Base-by-base conservation (phyloP, 2,329 filamentous ascomycete species). In the Madurella mycetomatis region DNA sequence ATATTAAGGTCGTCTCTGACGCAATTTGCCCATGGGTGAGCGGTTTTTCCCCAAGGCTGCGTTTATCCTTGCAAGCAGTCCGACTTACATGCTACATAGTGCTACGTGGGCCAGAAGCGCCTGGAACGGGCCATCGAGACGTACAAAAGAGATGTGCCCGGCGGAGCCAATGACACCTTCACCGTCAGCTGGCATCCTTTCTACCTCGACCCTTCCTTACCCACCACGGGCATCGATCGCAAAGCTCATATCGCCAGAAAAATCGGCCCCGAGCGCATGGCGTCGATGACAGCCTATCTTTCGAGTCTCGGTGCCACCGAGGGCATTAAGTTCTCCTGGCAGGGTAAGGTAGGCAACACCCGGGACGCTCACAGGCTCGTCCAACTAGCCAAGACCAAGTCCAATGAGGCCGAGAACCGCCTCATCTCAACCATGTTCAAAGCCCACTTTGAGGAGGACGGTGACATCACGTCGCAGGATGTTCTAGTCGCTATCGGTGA, bases 1-100 rank as follows among this genome's bases (percentile, higher is more conserved):
- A 83, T 58, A 87, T 95, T 70, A 83, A 86, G 55, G 82, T 90
- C 66, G 83, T 91, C 55, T 89, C 82, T n/a, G 91, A 95, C 72
- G 88, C 84, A 2, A 81, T 94, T 62, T 95, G 90, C 68, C 87
- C 89, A 4, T 80, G 76, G 67, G 73, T 76, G 62, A 59, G 72
- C 61, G 62, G 55, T 58, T 9, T 31, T 11, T 16, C 25, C 18
- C 43, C 45, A n/a, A n/a, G n/a, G n/a, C 31, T 31, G 18, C 12
- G 30, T 8, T 12, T 13, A 25, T 9, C 2, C 8, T 30, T 5
- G 17, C 32, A 41, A 43, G 63, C 49, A 15, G 34, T 37, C 32
- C 47, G 39, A 54, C 19, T 2, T n/a, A 25, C 15, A 25, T 25
- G 32, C 13, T 37, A 17, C 25, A 17, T 72, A 82, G 80, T 88